Conservation (phyloP, 2,329 filamentous ascomycete genomes). For the Diaporthe helianthi region DNA sequence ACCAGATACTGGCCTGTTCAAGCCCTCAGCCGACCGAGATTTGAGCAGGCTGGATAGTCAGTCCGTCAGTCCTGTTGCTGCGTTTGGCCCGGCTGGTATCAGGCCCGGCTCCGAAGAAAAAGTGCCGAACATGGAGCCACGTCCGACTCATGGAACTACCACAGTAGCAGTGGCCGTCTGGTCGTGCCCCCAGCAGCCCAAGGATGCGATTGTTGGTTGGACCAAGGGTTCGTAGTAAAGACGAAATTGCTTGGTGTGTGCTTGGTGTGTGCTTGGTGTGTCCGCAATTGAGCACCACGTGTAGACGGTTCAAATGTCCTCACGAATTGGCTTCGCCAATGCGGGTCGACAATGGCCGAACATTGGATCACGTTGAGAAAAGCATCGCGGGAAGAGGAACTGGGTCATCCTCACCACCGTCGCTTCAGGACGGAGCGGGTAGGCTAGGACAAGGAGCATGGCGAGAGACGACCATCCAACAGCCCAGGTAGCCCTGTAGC, state of each 20-base stretch:
- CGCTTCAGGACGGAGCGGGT: constrained; percentile 18
- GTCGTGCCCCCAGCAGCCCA: constrained; percentile 3
- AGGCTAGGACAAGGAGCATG: constrained; percentile 12
- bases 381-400: constrained; percentile 19
- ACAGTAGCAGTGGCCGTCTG: constrained; percentile 8
- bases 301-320: not conserved
- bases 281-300: constrained; percentile 4
- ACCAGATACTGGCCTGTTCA: not conserved
- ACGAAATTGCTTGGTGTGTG: constrained; percentile 17
- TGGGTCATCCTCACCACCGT: constrained; percentile 21
- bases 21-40: constrained; percentile 6
- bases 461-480: not conserved
- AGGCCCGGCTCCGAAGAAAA: constrained; percentile 12
- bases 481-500: constrained; percentile 19
- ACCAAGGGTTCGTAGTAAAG: constrained; percentile 9
- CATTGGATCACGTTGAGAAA: constrained; percentile 16
- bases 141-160: constrained; percentile 22
- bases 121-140: constrained; percentile 9
- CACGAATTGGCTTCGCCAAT: constrained; percentile 16
- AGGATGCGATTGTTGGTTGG: constrained; percentile 5
- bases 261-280: constrained; percentile 17
- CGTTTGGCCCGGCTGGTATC: not conserved
- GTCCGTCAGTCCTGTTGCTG: constrained; percentile 7
- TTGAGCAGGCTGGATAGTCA: not conserved
- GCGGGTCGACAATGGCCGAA: constrained; percentile 3